Evolutionary conservation across 192 early-diverging fungal species (phyloP), one percentile per base, ranked within the genome.

Genomic region (Diversispora eburnea): DNA sequence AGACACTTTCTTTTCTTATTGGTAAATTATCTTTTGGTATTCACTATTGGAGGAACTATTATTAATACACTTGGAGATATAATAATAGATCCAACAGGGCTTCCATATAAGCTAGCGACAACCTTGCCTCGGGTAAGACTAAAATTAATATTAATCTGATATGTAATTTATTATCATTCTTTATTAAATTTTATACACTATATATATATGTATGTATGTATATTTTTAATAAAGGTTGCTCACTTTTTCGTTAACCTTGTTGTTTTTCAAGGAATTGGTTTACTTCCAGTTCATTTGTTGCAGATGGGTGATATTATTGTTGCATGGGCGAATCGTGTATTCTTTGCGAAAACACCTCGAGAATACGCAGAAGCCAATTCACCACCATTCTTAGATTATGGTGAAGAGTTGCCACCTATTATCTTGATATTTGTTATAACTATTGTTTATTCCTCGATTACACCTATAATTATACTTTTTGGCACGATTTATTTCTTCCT

Each of bases 161-260:
- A 17, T 42, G 19, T 10, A 41, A 10, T 41, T 41, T 64, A 5
- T 43, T 43, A 64, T 43, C 62, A 9, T 10, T 17, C 55, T 69
- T 43, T 55, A 41, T 42, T 5, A 41, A 70, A 12, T 41, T 56
- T 57, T 41, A 56, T 43, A 10, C 10, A 61, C 4, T 43, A 54
- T 64, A 39, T 52, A 55, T 19, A 60, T 45, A 60, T 72, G 3
- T 52, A 55, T 19, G 47, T 45, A 60, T 72, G 3, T 41, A 49
- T 52, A 10, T 51, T 79, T 17, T 76, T 54, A 54, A 33, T 33
- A 33, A 33, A 87, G 47, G 87, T 91, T 47, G 84, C 91, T 46
- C 91, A 91, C 42, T 92, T 92, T 77, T 94, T 93, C 79, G 84
- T 92, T 48, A 91, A 91, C 10, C 91, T 88, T 70, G 78, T 89